phyloP scores from a whole-genome alignment of 805 yeast species.

The Grigorovia humatica region DNA sequence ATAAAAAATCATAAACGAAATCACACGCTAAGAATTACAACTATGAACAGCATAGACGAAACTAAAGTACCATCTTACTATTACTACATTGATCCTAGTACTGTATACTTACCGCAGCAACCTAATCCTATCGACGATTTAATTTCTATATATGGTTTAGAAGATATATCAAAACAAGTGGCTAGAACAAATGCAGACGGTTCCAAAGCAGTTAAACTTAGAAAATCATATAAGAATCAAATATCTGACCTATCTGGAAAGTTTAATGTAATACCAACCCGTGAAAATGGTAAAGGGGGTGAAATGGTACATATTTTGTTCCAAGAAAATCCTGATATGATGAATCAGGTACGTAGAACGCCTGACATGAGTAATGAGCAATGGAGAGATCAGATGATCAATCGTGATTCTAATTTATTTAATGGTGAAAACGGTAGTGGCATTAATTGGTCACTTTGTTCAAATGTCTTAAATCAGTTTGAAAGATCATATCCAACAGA shows the following conservation, averaged over 20 bases:
- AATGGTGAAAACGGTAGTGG: constrained; percentile 9
- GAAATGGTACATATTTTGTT: constrained; percentile 26
- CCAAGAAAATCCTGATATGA: constrained; percentile 28
- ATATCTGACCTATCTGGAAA: constrained; percentile 78
- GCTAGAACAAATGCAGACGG: constrained; percentile 86
- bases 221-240: constrained; percentile 93
- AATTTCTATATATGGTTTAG: constrained; percentile 56
- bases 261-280: constrained; percentile 47
- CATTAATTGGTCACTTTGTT: constrained; percentile 26
- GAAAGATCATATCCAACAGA: constrained; percentile 27
- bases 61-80: constrained; percentile 26
- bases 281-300: constrained; percentile 31
- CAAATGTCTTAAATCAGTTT: constrained; percentile 24
- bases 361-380: constrained; percentile 19
- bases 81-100: constrained; percentile 32
- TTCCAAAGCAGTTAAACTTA: constrained; percentile 78
- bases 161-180: constrained; percentile 61
- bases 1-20: too few species aligned
- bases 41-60: constrained; percentile 3
- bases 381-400: constrained; percentile 15
- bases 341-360: constrained; percentile 16
- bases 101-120: constrained; percentile 30
- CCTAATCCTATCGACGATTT: constrained; percentile 73
- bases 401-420: constrained; percentile 21
- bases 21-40: too few species aligned